Base-by-base conservation (phyloP, 345 rosid genomes). In the Acer yangbiense region DNA sequence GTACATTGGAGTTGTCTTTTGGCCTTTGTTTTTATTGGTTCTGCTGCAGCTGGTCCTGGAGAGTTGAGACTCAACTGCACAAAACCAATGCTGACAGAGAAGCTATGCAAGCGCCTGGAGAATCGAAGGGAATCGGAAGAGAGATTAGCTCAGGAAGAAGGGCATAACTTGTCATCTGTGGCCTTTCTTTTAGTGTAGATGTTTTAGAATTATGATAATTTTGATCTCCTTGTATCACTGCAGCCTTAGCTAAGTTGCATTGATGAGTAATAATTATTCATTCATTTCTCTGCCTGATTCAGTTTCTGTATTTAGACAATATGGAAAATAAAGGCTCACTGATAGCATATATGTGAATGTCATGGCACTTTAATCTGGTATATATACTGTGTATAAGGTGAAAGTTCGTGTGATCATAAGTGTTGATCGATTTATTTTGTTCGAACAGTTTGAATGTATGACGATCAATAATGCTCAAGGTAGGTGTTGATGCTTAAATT, bases 141-240 rank as follows among this genome's bases (percentile, higher is more conserved):
- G 65, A 85, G 65, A 46, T 72, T 0, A 50, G 0, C 58, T 71
- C 78, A 76, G 77, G 84, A 74, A 50, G 86, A 88, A 58, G 81
- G 60, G 68, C 65, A 83, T 29, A 83, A 80, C 71, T 32, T 32
- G 6, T 3, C 35, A 32, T 32, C 6, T 63, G 89, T 73, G 84
- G 88, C 58, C 82, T 87, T 58, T 76, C 80, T 83, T 83, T 68
- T 85, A 8, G 20, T 77, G 23, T 88, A 81, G 81, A 35, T 65
- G 44, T 64, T 60, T 16, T 3, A 27, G 44, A 54, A 48, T 52
- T 16, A 74, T 2, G 41, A 32, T 13, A 6, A 61, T 39, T 60
- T 16, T 21, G 29, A 17, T 17, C 3, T 72, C 63, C 9, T 77
- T 21, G 11, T 39, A 17, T 55, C 11, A 32, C 23, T 6, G 63